Evolutionary conservation across 495 filamentous ascomycete genomes (phyloP), one percentile per base, ranked within the genome.

Genomic region (Cercophora newfieldiana): DNA sequence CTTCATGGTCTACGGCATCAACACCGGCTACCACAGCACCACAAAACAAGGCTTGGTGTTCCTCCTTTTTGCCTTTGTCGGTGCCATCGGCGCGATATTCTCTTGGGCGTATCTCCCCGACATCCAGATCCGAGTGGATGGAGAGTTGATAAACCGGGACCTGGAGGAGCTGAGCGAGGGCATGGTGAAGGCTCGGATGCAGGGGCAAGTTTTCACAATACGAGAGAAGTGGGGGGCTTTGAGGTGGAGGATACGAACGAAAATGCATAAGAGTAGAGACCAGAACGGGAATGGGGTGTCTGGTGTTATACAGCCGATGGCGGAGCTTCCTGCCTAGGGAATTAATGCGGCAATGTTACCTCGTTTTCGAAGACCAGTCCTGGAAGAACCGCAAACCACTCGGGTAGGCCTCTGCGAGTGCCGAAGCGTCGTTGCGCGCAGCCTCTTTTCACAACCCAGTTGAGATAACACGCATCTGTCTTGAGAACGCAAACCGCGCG

Each of bases 1-100:
- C n/a, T 78, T 86, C 49, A 73, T 80, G 64, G 78, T 81, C 26
- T 83, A 85, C 74, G 85, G 80, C 65, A 76, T 78, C 58, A 71
- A 78, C 60, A 30, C 63, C 28, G 71, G 74, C 28, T 78, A 78
- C 70, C 53, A 53, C 26, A 66, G 64, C 44, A 18, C 59, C 5
- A 74, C 58, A 14, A 55, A 69, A 5, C 76, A 78, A 33, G 76
- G 76, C 0, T 73, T 78, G 8, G 66, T 78, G 12, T 78, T 78
- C 50, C 49, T 78, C 33, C 68, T 78, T 10, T 78, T 78, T 44
- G 74, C 71, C 3, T 67, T 70, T 10, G 72, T 76, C 65, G 74
- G 75, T 69, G 69, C 72, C 2, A 58, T 74, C 24, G 76, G 76
- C 26, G 74, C 74, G 25, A 30, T 78, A 53, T 76, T 56, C 61